A percentile compares a stretch with the other conserved stretches of the same genome.
These are phyloP conservation scores for Juglanconis juglandina DNA, from an alignment of 2,329 filamentous ascomycete species.

Conservation along the genomic window DNA sequence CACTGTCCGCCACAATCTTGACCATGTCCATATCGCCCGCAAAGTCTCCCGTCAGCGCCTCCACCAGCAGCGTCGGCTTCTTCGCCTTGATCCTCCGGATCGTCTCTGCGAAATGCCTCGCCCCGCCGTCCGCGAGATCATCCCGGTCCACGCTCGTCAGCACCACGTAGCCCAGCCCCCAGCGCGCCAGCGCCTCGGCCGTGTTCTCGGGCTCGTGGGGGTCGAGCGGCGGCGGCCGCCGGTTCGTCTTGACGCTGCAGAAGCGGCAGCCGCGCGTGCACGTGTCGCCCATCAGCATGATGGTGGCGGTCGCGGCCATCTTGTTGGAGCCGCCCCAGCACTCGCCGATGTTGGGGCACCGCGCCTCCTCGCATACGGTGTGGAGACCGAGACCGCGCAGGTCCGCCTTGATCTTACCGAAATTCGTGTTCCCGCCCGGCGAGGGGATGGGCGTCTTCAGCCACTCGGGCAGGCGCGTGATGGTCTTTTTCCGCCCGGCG, in stretches of 20 bases:
- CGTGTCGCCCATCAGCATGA: conserved; percentile 99
- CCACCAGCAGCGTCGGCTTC: conserved; percentile 72
- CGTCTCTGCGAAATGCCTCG: conserved; percentile 86
- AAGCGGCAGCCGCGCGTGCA: conserved; percentile 96
- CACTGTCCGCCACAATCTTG: conserved; percentile 75
- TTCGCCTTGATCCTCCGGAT: conserved; percentile 90
- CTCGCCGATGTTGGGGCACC: conserved; percentile 95
- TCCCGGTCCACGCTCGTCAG: conserved; percentile 92
- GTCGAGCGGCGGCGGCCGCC: conserved; percentile 74
- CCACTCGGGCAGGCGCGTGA: conserved; percentile 82
- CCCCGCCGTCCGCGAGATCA: conserved; percentile 84
- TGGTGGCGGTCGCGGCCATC: conserved; percentile 88
- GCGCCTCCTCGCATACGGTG: conserved; percentile 95
- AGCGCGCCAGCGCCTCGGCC: conserved; percentile 84
- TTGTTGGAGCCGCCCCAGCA: conserved; percentile 95
- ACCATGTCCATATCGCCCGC: conserved; percentile 84
- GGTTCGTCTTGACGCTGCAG: conserved; percentile 91
- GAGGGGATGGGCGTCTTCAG: conserved; percentile 85
- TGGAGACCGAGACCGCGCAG: conserved; percentile 84
- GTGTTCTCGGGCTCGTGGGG: conserved; percentile 96
- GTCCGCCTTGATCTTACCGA: conserved; percentile 92
- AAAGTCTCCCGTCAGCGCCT: conserved; percentile 86
- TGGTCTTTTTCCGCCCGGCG: conserved; percentile 58
- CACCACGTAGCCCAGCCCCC: conserved; percentile 95
- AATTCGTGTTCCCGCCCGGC: conserved; percentile 71